Evolutionary conservation across 179 eudicot genomes (phyloP), one percentile per base, ranked within the genome.

Genomic region (Sideroxylon spinosum): DNA sequence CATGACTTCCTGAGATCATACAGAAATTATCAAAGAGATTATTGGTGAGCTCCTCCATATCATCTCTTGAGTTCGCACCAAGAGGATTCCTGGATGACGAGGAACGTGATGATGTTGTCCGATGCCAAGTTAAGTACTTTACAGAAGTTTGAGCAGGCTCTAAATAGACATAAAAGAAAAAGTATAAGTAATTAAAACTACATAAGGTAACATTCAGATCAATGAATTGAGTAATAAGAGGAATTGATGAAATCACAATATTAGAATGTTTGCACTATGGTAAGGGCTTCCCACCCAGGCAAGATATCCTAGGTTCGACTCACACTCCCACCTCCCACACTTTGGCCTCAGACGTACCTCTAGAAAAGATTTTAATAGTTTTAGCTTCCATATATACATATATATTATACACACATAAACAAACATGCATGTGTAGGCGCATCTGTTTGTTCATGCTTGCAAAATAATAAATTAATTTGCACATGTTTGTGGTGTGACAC

Each of bases 111-210:
- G 98, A 95, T 44, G 88, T 81, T 50, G 93, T 90, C 76, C 94
- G 90, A 82, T 95, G 99, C 99, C 98, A 95, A 29, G 97, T 93
- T 74, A 95, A 79, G 89, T 91, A 95, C 86, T 93, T 93, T 69
- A 83, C 85, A 44, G 86, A 79, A 32, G 76, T 79, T 84, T 93
- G 91, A 79, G 85, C 88, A 83, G 95, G 95, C 83, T 86, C 98
- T 95, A 82, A 57, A 20, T 37, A 60, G 77, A 76, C 77, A 76
- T 10, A 59, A 66, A 50, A 57, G 70, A 68, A 52, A 50, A 68
- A 22, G 49, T 6, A 23, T 16, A 60, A 64, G 29, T n/a, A 11
- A 19, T 17, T 17, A 13, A 32, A 20, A 4, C 9, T 57, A 10
- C 13, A 20, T 17, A 9, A 0, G 16, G 10, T 11, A 49, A 48